Evolutionary conservation across 768 basidiomycete species (phyloP), one percentile per base, ranked within the genome.

Genomic region (Tricholoma terreum): DNA sequence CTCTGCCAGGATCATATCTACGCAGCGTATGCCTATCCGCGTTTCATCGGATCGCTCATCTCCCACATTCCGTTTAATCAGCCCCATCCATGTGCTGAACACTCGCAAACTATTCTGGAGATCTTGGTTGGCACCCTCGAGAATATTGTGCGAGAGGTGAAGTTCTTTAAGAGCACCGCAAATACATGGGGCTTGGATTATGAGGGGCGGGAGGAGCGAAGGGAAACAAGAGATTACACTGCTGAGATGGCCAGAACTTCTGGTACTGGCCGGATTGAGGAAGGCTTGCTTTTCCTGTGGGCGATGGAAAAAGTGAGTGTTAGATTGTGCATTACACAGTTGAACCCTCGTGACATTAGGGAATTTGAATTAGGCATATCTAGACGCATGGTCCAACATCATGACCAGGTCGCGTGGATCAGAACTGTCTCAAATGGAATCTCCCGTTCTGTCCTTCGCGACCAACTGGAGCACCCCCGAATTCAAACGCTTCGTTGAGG

Each of bases 1-100:
- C 80, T 90, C 57, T 78, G 81, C 12, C 89, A 91, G 61, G 89
- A 91, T 67, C 80, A 84, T 50, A 80, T 87, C 55, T 91, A 90
- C 67, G 89, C 87, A 30, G 82, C 83, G 1, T 83, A 85, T 54
- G 89, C 85, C 1, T 90, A 90, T 67, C 87, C 89, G 12, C 81
- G 80, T 52, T 88, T 87, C 73, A 82, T 89, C 60, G 86, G 85
- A 24, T 69, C 79, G 2, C 78, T 90, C 48, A 84, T 92, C 59
- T 64, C 83, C 6, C 76, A 78, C 34, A 83, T 90, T 57, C 85
- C 85, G 2, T 79, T 80, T 64, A 67, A 75, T 22, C 69, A 71
- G 1, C 57, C 69, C 7, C 62, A 77, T 58, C 49, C 78, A 4
- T 59, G 61, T 34, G 66, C 65, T 56, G 80, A 75, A 66, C 61